Percentiles rank a stretch among this genome's conserved stretches.
Conservation (phyloP, 768 basidiomycete species). For the Scleroderma bovista region DNA sequence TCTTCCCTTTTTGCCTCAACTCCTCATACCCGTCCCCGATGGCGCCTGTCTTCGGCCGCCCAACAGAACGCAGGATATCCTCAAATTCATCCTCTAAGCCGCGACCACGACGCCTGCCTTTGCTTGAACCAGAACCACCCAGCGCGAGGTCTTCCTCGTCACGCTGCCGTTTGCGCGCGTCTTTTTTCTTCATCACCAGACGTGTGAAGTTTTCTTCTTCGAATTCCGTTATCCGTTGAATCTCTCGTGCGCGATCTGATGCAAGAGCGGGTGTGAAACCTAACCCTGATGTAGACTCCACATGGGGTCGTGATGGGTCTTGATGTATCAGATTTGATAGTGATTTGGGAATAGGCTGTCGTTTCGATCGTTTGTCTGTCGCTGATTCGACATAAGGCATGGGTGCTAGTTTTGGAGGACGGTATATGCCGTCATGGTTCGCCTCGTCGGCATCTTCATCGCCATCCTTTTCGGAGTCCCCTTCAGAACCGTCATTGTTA, state of each 20-base stretch:
- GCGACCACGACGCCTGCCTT: constrained; percentile 54
- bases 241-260: constrained; percentile 67
- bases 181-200: constrained; percentile 85
- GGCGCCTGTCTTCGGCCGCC: constrained; percentile 35
- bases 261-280: constrained; percentile 53
- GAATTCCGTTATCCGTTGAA: constrained; percentile 77
- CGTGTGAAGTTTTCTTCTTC: constrained; percentile 96
- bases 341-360: constrained; percentile 58
- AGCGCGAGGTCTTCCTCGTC: constrained; percentile 89
- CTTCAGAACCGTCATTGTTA: constrained; percentile 31
- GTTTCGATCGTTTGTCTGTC: constrained; percentile 40
- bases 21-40: constrained; percentile 78
- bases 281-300: constrained; percentile 69
- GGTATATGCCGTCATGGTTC: constrained; percentile 56
- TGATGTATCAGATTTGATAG: constrained; percentile 48
- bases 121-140: constrained; percentile 60
- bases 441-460: constrained; percentile 7
- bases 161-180: constrained; percentile 57
- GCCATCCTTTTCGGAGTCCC: constrained; percentile 26
- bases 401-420: constrained; percentile 83
- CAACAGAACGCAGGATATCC: constrained; percentile 66
- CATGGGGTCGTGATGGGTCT: constrained; percentile 56
- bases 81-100: constrained; percentile 83
- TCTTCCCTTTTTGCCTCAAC: constrained; percentile 62
- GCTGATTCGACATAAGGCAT: constrained; percentile 72